Evolutionary conservation across 495 filamentous ascomycete species (phyloP).

Genomic region (Penicillium desertorum): DNA sequence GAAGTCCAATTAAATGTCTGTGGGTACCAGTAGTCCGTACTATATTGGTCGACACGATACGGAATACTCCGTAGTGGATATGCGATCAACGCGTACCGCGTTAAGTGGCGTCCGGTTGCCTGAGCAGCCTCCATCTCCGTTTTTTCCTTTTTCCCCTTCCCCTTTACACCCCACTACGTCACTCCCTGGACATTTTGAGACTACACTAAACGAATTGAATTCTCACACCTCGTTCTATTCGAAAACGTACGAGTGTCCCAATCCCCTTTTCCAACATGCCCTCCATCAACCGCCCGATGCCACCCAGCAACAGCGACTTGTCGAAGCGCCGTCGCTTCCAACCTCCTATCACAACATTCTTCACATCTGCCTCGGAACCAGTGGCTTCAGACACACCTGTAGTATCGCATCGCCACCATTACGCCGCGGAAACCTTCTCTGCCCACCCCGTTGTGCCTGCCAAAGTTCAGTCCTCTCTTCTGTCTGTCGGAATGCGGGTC

Average conservation of each 20-base stretch:
- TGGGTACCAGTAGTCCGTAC: too few species aligned
- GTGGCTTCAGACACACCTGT: slow-evolving; percentile 16
- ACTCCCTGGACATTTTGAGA: background rate
- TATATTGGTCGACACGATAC: background rate
- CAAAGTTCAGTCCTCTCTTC: slow-evolving; percentile 70
- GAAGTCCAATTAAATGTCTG: too few species aligned
- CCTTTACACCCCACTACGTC: slow-evolving; percentile 1
- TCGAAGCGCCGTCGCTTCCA: slow-evolving; percentile 51
- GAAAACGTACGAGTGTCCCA: background rate
- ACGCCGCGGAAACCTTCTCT: slow-evolving; percentile 43
- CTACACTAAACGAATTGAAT: background rate
- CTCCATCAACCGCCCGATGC: slow-evolving; percentile 14
- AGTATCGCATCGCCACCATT: slow-evolving; percentile 42
- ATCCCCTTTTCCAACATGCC: slow-evolving; percentile 15
- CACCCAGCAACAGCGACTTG: slow-evolving; percentile 23
- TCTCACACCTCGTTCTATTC: slow-evolving; percentile 2
- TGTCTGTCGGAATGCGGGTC: slow-evolving; percentile 89
- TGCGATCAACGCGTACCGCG: slow-evolving; percentile 4
- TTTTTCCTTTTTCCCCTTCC: slow-evolving; percentile 14
- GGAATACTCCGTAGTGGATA: background rate
- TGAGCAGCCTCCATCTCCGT: slow-evolving; percentile 9
- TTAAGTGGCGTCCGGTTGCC: slow-evolving; percentile 7
- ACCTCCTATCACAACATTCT: slow-evolving; percentile 48
- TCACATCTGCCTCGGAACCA: slow-evolving; percentile 26
- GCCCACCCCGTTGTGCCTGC: slow-evolving; percentile 54